Evolutionary conservation across 2,329 filamentous ascomycete species (phyloP).

Genomic region (Tolypocladium cylindrosporum): DNA sequence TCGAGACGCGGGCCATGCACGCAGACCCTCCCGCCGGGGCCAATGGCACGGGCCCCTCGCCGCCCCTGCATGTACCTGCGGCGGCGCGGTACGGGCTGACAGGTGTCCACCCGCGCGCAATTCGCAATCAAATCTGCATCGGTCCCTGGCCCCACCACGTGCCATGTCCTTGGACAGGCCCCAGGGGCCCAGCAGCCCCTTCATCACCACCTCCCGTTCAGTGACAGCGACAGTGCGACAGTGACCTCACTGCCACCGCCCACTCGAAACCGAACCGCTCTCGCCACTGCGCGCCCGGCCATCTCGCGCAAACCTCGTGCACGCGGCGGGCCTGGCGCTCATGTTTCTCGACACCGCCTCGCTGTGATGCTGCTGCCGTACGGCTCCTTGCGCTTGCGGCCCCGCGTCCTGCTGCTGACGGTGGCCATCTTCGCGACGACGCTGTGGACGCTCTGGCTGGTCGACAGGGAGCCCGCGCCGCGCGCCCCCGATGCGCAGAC

Average conservation of each 20-base stretch:
- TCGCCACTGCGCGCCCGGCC: too few species aligned
- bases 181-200: background rate
- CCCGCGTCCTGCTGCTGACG: background rate
- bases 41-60: background rate
- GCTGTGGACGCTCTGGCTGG: constrained; percentile 1
- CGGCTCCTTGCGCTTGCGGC: background rate
- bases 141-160: background rate
- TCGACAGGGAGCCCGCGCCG: background rate
- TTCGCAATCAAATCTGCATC: background rate
- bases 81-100: background rate
- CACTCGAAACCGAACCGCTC: too few species aligned
- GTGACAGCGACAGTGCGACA: background rate
- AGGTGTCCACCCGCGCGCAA: background rate
- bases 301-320: background rate
- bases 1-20: background rate
- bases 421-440: constrained; percentile 2
- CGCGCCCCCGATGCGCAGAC: background rate
- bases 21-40: background rate
- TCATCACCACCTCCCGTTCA: background rate
- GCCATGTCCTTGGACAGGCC: background rate
- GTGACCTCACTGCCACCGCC: background rate
- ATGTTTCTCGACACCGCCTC: background rate
- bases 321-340: background rate
- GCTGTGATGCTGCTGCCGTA: background rate
- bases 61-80: background rate